Base-by-base conservation (phyloP, 2,329 filamentous ascomycete species). In the Amphichorda felina region DNA sequence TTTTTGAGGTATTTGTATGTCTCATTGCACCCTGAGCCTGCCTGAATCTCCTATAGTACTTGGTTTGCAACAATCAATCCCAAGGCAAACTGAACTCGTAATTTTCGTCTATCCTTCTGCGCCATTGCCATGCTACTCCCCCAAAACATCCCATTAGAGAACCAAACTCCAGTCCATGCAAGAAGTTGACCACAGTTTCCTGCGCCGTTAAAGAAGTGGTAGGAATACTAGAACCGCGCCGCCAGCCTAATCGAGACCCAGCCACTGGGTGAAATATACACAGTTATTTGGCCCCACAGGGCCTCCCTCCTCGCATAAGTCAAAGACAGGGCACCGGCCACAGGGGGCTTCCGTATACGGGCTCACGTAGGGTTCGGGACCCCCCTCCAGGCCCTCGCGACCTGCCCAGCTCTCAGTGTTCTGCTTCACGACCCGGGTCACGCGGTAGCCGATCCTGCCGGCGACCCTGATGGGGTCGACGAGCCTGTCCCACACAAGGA, bases 241-340 rank as follows among this genome's bases (percentile, higher is more conserved):
- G n/a, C 15, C 27, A 16, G 18, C 14, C 19, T 31, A 33, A 13
- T 33, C 31, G 8, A 33, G n/a, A 1, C 63, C 70, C 31, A 95
- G 59, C 91, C 91, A 98, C 35, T 79, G 73, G 43, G 82, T 73
- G 51, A 94, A 95, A 53, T 98, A 98, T 36, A 86, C 81, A 57
- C 91, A 98, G 34, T 82, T 94, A 44, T 77, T 81, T 0, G 89
- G 85, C 49, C 81, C 93, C 16, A 98, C 86, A 0, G 87, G 85
- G 0, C 89, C 89, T 6, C 86, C 87, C 41, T 94, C 85, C 44
- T 85, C 82, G 54, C 91, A 98, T 2, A 96, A 69, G 39, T 91
- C 82, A 54, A 94, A 94, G 3, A 95, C 89, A 0, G 91, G 91
- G 56, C 91, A 98, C 37, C 77, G 71, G 2, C 89, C 88, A 56